Percentiles rank a stretch among this genome's conserved stretches.
Evolutionary conservation across 2,329 filamentous ascomycete genomes (phyloP).

Genomic region (Apiospora hydei): DNA sequence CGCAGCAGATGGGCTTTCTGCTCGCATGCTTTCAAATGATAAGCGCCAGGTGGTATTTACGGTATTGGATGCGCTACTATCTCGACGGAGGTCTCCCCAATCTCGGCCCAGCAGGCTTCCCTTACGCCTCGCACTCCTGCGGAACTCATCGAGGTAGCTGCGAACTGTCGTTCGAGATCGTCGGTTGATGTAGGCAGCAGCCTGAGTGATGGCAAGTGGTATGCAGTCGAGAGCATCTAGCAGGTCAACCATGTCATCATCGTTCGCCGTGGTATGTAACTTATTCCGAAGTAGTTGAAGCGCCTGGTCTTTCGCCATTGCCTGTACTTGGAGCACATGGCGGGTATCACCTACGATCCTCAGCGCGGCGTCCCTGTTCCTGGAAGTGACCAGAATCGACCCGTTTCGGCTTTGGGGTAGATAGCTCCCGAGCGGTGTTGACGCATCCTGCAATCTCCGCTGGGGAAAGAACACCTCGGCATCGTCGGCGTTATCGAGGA

Average conservation of each 20-base stretch:
- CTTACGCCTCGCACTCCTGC: constrained; percentile 40
- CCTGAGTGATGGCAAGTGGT: constrained; percentile 45
- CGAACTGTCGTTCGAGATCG: constrained; percentile 38
- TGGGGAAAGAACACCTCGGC: constrained; percentile 36
- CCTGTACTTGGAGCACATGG: constrained; percentile 36
- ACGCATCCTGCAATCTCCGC: constrained; percentile 20
- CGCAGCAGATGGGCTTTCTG: constrained; percentile 43
- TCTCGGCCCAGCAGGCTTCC: constrained; percentile 40
- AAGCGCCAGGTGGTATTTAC: constrained; percentile 47
- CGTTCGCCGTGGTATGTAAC: constrained; percentile 25
- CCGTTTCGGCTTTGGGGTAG: constrained; percentile 41
- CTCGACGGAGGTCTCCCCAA: constrained; percentile 41
- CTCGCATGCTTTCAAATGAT: constrained; percentile 46
- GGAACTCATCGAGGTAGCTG: constrained; percentile 49
- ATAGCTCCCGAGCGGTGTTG: constrained; percentile 33
- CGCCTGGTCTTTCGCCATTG: constrained; percentile 39
- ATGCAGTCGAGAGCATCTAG: constrained; percentile 41
- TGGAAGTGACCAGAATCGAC: constrained; percentile 40
- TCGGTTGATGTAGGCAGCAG: constrained; percentile 43
- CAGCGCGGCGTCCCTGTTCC: constrained; percentile 25
- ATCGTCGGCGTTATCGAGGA: constrained; percentile 49
- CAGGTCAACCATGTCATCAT: constrained; percentile 33
- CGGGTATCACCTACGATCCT: constrained; percentile 34
- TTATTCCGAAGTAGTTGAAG: constrained; percentile 42
- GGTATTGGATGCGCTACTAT: constrained; percentile 43